Evolutionary conservation across 176 grass and related monocot species (phyloP).

Genomic region (Leersia perrieri): DNA sequence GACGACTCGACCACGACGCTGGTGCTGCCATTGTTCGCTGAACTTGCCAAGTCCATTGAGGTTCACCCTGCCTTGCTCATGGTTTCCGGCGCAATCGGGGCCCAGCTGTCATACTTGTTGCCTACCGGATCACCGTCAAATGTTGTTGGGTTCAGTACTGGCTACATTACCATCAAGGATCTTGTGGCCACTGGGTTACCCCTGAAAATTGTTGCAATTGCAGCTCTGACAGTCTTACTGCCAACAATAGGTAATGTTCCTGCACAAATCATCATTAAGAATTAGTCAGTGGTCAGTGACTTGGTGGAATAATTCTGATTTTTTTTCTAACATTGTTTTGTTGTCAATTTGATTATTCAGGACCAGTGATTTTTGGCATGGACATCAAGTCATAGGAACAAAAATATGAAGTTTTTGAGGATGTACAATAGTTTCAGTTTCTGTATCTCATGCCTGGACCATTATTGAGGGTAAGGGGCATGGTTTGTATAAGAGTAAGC

Average conservation of each 20-base stretch:
- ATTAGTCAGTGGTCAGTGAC: neutral
- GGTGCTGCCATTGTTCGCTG: slow-evolving; percentile 65
- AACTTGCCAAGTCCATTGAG: slow-evolving; percentile 55
- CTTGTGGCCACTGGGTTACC: slow-evolving; percentile 60
- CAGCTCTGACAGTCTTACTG: slow-evolving; percentile 50
- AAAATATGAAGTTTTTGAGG: slow-evolving; percentile 17
- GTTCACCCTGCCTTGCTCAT: slow-evolving; percentile 63
- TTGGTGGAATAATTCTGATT: neutral
- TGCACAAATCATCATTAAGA: neutral
- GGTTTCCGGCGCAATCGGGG: slow-evolving; percentile 62
- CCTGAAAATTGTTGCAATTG: slow-evolving; percentile 56
- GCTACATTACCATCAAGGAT: slow-evolving; percentile 71
- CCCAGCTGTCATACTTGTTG: slow-evolving; percentile 65
- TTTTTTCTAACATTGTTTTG: neutral
- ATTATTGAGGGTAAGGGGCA: neutral
- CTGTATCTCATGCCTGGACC: neutral
- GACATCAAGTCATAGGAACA: slow-evolving; percentile 4
- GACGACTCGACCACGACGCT: slow-evolving; percentile 66
- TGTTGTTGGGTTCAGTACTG: slow-evolving; percentile 62
- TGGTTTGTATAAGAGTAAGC: slow-evolving; percentile 11
- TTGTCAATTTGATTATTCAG: slow-evolving; percentile 26
- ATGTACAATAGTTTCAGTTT: neutral
- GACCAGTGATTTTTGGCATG: slow-evolving; percentile 26
- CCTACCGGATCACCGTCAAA: slow-evolving; percentile 73
- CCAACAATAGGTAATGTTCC: slow-evolving; percentile 65